Percentiles rank a stretch among this genome's conserved stretches.
phyloP scores from a whole-genome alignment of 2,329 filamentous ascomycete species.

The Paracamarosporium sp. region DNA sequence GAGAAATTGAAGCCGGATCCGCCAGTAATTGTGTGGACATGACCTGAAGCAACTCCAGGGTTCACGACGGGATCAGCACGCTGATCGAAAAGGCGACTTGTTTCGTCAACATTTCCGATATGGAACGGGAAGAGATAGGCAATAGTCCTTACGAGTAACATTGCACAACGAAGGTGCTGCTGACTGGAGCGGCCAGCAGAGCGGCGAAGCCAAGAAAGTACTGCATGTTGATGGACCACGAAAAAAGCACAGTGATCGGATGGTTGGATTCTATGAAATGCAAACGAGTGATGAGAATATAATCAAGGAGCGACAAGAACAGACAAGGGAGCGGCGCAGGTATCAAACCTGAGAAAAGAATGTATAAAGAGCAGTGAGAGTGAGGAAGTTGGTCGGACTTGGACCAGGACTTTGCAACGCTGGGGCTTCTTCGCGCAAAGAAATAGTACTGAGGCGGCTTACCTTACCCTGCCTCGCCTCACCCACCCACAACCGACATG shows the following conservation, averaged over 20 bases:
- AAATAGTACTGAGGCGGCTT: not conserved
- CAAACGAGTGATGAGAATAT: not conserved
- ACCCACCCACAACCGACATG: constrained; percentile 2
- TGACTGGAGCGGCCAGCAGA: constrained; percentile 47
- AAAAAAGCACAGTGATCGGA: not conserved
- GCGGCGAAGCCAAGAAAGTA: constrained; percentile 21
- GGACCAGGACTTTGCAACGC: not conserved
- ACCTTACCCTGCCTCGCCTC: not conserved
- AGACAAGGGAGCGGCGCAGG: constrained; percentile 18
- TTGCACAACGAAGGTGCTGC: constrained; percentile 72
- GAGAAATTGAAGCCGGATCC: constrained; percentile 70
- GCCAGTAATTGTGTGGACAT: constrained; percentile 74
- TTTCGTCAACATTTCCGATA: not conserved
- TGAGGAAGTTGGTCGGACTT: not conserved
- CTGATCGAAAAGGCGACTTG: constrained; percentile 65
- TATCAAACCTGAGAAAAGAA: constrained; percentile 21
- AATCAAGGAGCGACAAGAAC: not conserved
- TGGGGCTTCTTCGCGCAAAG: not conserved
- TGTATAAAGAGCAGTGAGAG: not conserved
- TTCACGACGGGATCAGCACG: constrained; percentile 71
- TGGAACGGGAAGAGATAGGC: too few relatives aligned
- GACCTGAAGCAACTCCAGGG: constrained; percentile 63
- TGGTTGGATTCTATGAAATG: not conserved
- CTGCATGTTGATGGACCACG: constrained; percentile 16
- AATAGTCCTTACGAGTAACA: constrained; percentile 44